Conservation (phyloP, 2,329 filamentous ascomycete genomes). For the Xylariaceae sp. region DNA sequence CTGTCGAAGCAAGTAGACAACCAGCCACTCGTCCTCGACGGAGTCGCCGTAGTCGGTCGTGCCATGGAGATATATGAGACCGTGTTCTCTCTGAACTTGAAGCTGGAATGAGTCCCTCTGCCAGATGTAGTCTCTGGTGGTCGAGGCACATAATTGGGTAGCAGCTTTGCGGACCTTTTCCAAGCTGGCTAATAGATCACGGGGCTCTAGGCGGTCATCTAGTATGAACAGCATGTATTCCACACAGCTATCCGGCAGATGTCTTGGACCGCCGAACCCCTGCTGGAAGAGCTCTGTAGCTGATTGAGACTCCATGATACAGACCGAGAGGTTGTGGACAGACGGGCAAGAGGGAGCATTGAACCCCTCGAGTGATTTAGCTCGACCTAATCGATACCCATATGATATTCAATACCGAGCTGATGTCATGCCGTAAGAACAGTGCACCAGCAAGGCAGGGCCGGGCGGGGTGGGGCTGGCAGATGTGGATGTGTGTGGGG, state of each 20-base stretch:
- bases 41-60: slow-evolving; percentile 88
- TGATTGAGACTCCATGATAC: slow-evolving; percentile 23
- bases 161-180: slow-evolving; percentile 70
- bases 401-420: too few species aligned
- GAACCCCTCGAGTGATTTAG: too few species aligned
- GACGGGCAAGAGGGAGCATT: too few species aligned
- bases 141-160: slow-evolving; percentile 55
- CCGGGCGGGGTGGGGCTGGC: too few species aligned
- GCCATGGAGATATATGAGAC: slow-evolving; percentile 66
- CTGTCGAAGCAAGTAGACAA: slow-evolving; percentile 84
- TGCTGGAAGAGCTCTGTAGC: slow-evolving; percentile 27
- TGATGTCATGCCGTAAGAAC: too few species aligned
- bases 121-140: slow-evolving; percentile 91
- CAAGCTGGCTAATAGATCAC: slow-evolving; percentile 62
- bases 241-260: slow-evolving; percentile 77
- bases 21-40: slow-evolving; percentile 95
- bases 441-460: too few species aligned
- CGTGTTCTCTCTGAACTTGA: slow-evolving; percentile 57
- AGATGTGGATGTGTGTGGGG: too few species aligned
- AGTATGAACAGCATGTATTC: slow-evolving; percentile 80
- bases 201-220: slow-evolving; percentile 52
- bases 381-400: too few species aligned
- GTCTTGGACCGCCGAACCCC: slow-evolving; percentile 30
- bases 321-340: too few species aligned
- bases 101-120: slow-evolving; percentile 81